Base-by-base conservation (phyloP, 495 filamentous ascomycete genomes). In the Lichenothelia convexa region DNA sequence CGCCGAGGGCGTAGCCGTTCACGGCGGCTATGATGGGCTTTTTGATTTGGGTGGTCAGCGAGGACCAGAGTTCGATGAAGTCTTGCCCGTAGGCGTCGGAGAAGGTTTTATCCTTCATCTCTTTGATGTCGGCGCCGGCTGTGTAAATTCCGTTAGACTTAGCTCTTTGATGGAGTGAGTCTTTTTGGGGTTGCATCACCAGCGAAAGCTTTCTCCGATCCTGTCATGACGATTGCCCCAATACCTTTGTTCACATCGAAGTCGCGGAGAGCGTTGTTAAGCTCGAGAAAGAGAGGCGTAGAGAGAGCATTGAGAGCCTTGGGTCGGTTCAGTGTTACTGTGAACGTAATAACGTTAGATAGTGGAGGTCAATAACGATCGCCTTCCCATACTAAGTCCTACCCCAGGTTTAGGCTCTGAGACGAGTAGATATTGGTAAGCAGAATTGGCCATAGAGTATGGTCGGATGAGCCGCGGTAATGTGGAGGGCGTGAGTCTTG, bases 71-170 rank as follows among this genome's bases (percentile, higher is more conserved):
- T 51, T 89, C 80, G 60, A 95, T 94, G 61, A 95, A 95, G 55
- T 87, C 80, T 41, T 54, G 67, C 16, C 66, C 75, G 67, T 89
- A 93, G 32, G 89, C 89, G 36, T 71, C 52, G 35, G 74, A 67
- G 64, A 95, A 97, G 47, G 73, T 85, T 3, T 93, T 70, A 34
- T 81, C 70, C 26, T 79, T 74, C 89, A 97, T 97, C 63, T 97
- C 89, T 58, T 94, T 94, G 60, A 97, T 97, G 60, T 97, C 89
- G 40, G 89, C 89, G 38, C 89, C 89, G 41, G 89, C 89, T 66
- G 35, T 38, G 21, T 15, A 16, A 31, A 3, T 23, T 26, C 20
- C 16, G 22, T 3, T 4, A 29, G 11, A 40, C 49, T 23, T 40
- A 21, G 35, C 30, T 13, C 24, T 33, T 12, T 35, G 30, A 21